Base-by-base conservation (phyloP, 2,329 filamentous ascomycete genomes). In the Penicillium sp. region DNA sequence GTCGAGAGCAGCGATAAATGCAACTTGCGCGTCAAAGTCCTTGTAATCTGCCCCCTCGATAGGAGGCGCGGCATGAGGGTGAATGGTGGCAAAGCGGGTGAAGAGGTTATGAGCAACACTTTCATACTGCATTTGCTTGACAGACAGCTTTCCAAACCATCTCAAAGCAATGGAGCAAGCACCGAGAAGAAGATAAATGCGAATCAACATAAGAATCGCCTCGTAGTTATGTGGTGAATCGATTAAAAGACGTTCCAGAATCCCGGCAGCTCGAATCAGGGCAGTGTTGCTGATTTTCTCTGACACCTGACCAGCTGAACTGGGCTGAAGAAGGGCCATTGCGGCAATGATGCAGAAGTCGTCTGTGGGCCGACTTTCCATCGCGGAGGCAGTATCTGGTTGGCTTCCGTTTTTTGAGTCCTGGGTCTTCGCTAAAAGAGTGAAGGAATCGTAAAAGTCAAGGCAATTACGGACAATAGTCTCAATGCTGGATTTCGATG, bases 41-140 rank as follows among this genome's bases (percentile, higher is more conserved):
- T 72, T 75, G 49, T 62, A 71, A 46, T 78, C 74, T 16, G 67
- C 68, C 10, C 69, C 70, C 48, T 75, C 73, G 45, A 72, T 67
- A 1, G 75, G 72, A 5, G 75, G 73, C 14, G 69, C 73, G 26
- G 71, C 66, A 46, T 75, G 70, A 35, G 78, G 78, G 55, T 80
- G 78, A 22, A 80, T 72, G 1, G 75, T 76, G 28, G 76, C 74
- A 38, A 80, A 71, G 19, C 77, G 76, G 0, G 77, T 79, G 58
- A 77, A 76, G 12, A 80, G 64, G 38, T 77, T 73, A 64, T 80
- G 78, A 7, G 76, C 74, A 42, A 80, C 73, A 17, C 74, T 76
- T 59, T 80, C 77, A 59, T 73, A 77, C 62, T 80, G 78, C 56
- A 80, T 61, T 50, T 80, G 77, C 60, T 80, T 80, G 48, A 80